Conservation (phyloP, 169 alveolate species). For the Cryptosporidium sp. region DNA sequence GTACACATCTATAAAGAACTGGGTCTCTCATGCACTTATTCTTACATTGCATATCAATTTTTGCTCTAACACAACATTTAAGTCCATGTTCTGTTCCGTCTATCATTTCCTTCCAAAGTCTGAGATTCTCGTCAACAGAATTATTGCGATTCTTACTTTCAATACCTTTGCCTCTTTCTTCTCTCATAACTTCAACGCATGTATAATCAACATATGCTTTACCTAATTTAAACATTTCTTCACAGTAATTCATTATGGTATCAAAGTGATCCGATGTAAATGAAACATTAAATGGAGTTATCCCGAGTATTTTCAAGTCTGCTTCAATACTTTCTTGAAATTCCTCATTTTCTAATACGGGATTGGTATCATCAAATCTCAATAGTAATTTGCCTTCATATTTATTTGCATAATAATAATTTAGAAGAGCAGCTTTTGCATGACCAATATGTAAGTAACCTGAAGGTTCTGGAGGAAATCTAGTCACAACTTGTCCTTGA, state of each 20-base stretch:
- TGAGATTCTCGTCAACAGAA: constrained; percentile 92
- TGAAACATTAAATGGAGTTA: constrained; percentile 89
- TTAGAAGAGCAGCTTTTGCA: constrained; percentile 97
- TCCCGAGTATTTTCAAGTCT: constrained; percentile 91
- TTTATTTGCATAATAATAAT: constrained; percentile 94
- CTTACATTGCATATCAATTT: constrained; percentile 93
- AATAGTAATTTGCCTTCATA: constrained; percentile 95
- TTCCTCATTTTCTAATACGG: constrained; percentile 95
- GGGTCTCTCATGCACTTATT: constrained; percentile 99
- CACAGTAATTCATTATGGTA: constrained; percentile 87
- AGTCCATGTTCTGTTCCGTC: constrained; percentile 89
- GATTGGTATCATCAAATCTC: constrained; percentile 99
- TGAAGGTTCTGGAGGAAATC: constrained; percentile 99
- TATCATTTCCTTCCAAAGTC: constrained; percentile 90
- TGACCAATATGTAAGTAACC: constrained; percentile 99
- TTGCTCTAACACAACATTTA: constrained; percentile 97
- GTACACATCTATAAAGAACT: constrained; percentile 93
- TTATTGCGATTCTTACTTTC: constrained; percentile 88
- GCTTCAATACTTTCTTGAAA: constrained; percentile 93
- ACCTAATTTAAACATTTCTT: constrained; percentile 89
- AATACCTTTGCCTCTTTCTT: constrained; percentile 95
- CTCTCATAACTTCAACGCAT: constrained; percentile 94
- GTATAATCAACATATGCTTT: constrained; percentile 98
- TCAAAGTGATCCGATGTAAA: constrained; percentile 96
- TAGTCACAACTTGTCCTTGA: constrained; percentile 96